Base-by-base conservation (phyloP, 139 green algal genomes). In the Chloropicon primus region DNA sequence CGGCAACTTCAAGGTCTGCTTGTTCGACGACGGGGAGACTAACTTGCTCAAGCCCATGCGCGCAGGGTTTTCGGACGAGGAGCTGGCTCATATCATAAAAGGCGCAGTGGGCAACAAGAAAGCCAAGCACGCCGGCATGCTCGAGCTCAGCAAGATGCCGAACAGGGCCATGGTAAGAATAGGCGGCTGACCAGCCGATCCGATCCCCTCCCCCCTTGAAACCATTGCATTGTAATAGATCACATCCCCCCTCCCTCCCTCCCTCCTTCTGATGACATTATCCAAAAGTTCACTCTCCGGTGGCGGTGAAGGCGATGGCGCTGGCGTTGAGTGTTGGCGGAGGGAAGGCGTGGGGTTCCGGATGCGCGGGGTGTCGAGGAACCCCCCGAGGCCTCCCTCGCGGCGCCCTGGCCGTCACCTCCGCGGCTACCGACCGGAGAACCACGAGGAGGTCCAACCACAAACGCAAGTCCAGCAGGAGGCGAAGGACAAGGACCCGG, bases 101-200 rank as follows among this genome's bases (percentile, higher is more conserved):
- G 90, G 85, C 1, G 95, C 95, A 5, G 90, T 99, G 22, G 77
- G 91, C 2, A 81, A 91, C 25, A 99, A 99, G 85, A 91, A 91
- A 77, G 90, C 93, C 17, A 87, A 86, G 10, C 94, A 98, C 76
- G 94, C 94, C 1, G 92, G 95, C 26, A 98, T 99, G 95, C 88
- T 92, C 79, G 88, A 93, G 80, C 80, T 99, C 5, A 88, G 90
- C 2, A 77, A 76, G n/a, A 87, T 86, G 0, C 80, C 83, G 17
- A 98, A 98, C 84, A 81, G 95, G 26, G 86, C 93, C 22, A 99
- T 99, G 95, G 94, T 98, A 28, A 91, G 93, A 23, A 98, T 99
- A 78, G 95, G 95, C 10, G 95, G 95, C 0, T 98, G 80, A 91
- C 75, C 5, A 62, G 10, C 17, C 41, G 41, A 5, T 62, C 17